These are phyloP conservation scores for Metschnikowia vanudenii DNA, from an alignment of 805 yeast genomes.

Conservation along the genomic window DNA sequence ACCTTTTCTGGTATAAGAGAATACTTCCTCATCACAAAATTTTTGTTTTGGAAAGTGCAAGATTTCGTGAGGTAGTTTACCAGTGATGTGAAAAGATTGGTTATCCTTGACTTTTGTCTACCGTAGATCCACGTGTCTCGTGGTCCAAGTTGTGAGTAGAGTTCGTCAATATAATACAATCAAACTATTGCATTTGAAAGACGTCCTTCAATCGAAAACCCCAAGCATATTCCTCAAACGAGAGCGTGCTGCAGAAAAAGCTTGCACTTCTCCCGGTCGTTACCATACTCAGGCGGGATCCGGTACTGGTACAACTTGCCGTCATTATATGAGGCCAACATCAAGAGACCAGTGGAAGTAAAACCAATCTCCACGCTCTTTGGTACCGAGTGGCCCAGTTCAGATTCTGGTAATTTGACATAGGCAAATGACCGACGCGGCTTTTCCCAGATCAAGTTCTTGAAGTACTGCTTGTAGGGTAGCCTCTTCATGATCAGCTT, in stretches of 20 bases:
- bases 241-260: conserved; percentile 28
- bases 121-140: too few relatives aligned
- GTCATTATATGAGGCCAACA: conserved; percentile 38
- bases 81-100: too few relatives aligned
- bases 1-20: too few relatives aligned
- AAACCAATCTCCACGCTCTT: conserved; percentile 40
- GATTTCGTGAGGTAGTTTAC: too few relatives aligned
- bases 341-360: conserved; percentile 27
- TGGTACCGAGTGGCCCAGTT: neutral
- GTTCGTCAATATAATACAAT: too few relatives aligned
- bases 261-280: conserved; percentile 31
- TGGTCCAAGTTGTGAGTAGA: too few relatives aligned
- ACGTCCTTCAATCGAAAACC: too few relatives aligned
- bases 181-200: too few relatives aligned
- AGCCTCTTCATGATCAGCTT: conserved; percentile 37
- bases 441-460: conserved; percentile 42
- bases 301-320: conserved; percentile 41
- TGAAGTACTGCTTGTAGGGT: conserved; percentile 42
- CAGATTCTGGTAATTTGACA: conserved; percentile 34
- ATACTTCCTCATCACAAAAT: too few relatives aligned
- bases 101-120: too few relatives aligned
- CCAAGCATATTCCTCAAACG: neutral
- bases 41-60: too few relatives aligned
- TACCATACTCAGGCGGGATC: conserved; percentile 26
- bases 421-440: conserved; percentile 44